Evolutionary conservation across 176 grass and related monocot genomes (phyloP), one percentile per base, ranked within the genome.

Genomic region (Chrysopogon serrulatus): DNA sequence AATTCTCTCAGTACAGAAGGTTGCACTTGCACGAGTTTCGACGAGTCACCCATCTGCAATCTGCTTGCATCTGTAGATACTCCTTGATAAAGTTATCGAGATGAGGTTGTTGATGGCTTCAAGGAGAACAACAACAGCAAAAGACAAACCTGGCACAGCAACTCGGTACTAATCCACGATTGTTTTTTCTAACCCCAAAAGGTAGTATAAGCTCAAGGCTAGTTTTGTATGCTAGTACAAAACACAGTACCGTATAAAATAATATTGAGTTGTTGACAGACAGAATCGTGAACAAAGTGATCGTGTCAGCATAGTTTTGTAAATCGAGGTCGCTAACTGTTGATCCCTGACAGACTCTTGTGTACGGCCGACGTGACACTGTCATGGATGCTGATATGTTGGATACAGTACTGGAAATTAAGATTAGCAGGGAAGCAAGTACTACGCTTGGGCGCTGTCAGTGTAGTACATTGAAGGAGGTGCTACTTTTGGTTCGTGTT

Each of bases 271-370:
- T 73, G 27, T 32, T 73, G 42, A 28, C 43, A 32, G 70, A 70
- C 84, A 79, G 71, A 76, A 76, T 89, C 80, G 65, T 83, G 71
- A 85, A 77, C 77, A 64, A 70, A 34, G 68, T 77, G 41, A 77
- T 82, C 63, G 47, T 81, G 59, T 65, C 78, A 65, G 71, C 51
- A 28, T 41, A 82, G 56, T 64, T 77, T 77, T 73, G 34, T 65
- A 77, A 71, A 71, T 23, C 27, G 53, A 71, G 63, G 51, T 26
- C 12, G 47, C 47, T 68, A 80, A 18, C 61, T 85, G 69, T 27
- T 62, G 42, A 68, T 67, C 62, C 62, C 12, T 67, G 74, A 65
- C 80, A 82, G 47, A 65, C 73, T 71, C 42, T 71, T 51, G 56
- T 36, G 77, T 71, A 76, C 77, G 18, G 78, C 28, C 57, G 61